A percentile compares a stretch with the other conserved stretches of the same genome.
phyloP scores from a whole-genome alignment of 805 yeast species.

The Scheffersomyces lignosus region DNA sequence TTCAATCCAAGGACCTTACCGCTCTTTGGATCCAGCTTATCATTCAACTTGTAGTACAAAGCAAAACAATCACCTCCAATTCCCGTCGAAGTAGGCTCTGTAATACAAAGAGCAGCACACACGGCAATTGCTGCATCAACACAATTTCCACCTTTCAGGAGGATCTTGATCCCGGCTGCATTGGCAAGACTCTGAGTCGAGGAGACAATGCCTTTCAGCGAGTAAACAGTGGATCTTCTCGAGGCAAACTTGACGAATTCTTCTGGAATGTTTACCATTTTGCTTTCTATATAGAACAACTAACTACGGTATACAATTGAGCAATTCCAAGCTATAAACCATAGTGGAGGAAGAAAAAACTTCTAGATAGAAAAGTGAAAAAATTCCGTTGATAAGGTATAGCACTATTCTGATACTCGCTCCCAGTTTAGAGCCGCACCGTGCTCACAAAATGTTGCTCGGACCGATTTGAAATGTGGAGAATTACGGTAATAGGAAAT shows the following conservation, averaged over 20 bases:
- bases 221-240: constrained; percentile 72
- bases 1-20: constrained; percentile 64
- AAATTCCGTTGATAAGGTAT: no score
- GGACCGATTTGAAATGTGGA: no score
- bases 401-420: no score
- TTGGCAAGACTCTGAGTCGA: constrained; percentile 78
- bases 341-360: no score
- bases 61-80: constrained; percentile 71
- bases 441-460: no score
- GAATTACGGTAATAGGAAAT: no score
- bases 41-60: constrained; percentile 47
- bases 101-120: constrained; percentile 53
- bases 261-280: no score
- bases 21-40: constrained; percentile 24
- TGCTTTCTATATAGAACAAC: no score
- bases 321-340: no score
- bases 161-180: constrained; percentile 66
- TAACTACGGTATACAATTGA: no score
- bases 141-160: constrained; percentile 72
- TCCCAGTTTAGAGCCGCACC: no score
- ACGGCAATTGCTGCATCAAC: constrained; percentile 66
- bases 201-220: constrained; percentile 70
- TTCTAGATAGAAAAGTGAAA: no score
- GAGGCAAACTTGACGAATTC: constrained; percentile 41
- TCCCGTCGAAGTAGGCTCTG: constrained; percentile 64